Evolutionary conservation across 192 early-diverging fungal genomes (phyloP).

Genomic region (Coemansia guatemalensis): DNA sequence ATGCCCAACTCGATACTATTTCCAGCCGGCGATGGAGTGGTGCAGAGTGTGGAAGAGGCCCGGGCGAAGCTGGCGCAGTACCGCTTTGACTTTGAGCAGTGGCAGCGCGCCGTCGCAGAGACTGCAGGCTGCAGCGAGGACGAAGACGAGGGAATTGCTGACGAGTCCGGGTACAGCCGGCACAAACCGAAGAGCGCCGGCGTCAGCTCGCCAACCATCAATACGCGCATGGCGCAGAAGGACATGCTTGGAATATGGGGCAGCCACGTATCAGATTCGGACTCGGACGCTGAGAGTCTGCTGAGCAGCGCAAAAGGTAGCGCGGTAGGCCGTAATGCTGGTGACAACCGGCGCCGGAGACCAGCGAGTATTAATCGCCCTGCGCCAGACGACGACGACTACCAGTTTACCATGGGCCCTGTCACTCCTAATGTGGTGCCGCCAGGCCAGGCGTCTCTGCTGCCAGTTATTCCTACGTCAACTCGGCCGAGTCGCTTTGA

Average conservation of each 20-base stretch:
- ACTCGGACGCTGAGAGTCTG: constrained; percentile 31
- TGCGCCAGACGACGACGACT: constrained; percentile 31
- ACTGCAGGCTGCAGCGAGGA: constrained; percentile 9
- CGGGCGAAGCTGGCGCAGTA: constrained; percentile 30
- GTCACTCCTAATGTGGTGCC: constrained; percentile 47
- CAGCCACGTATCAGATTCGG: constrained; percentile 27
- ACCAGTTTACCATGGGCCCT: constrained; percentile 55
- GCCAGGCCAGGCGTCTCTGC: not conserved
- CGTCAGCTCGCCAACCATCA: constrained; percentile 44
- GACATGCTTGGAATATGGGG: constrained; percentile 50
- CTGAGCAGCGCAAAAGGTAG: not conserved
- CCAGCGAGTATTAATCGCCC: not conserved
- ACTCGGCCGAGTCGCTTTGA: constrained; percentile 16
- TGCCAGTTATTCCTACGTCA: constrained; percentile 29
- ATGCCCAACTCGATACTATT: constrained; percentile 35
- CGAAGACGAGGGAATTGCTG: constrained; percentile 18
- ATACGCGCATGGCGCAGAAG: constrained; percentile 38
- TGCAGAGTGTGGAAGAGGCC: constrained; percentile 43
- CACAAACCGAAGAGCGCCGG: constrained; percentile 17
- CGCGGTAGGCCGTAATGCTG: not conserved
- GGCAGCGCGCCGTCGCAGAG: constrained; percentile 3
- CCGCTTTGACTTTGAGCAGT: constrained; percentile 26
- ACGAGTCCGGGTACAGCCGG: constrained; percentile 12
- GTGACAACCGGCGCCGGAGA: not conserved
- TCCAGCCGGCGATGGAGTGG: constrained; percentile 21